A percentile compares a stretch with the other conserved stretches of the same genome.
Evolutionary conservation across 371 early-diverging fungal genomes (phyloP).

Genomic region (Haplosporangium sp.): DNA sequence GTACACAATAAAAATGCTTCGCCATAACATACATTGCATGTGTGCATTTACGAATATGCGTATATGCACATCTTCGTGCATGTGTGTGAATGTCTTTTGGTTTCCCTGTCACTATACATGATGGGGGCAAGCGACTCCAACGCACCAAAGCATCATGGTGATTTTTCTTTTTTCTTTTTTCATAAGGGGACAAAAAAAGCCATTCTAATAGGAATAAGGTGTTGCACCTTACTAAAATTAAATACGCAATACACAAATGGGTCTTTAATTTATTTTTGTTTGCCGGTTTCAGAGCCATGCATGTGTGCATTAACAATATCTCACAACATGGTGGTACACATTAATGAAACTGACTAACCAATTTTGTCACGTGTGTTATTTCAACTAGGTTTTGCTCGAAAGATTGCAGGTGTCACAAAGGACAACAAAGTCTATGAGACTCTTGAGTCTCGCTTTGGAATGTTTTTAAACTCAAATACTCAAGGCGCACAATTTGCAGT

Average conservation of each 20-base stretch:
- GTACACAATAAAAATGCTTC: neutral
- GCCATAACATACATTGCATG: neutral
- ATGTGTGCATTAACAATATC: too few species aligned
- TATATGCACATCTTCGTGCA: too few species aligned
- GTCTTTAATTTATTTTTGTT: neutral
- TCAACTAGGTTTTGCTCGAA: conserved; percentile 53
- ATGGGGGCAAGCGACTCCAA: too few species aligned
- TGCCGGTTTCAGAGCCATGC: neutral
- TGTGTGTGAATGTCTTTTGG: too few species aligned
- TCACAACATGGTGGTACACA: too few species aligned
- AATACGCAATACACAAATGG: neutral
- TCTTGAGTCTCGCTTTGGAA: conserved; percentile 57
- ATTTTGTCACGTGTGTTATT: neutral
- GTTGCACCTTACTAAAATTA: neutral
- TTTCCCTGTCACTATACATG: too few species aligned
- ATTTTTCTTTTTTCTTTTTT: too few species aligned
- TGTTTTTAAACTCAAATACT: conserved; percentile 57
- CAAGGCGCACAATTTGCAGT: conserved; percentile 35
- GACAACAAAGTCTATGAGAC: conserved; percentile 44
- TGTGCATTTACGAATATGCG: too few species aligned
- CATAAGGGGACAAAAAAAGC: too few species aligned
- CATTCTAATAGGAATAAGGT: too few species aligned
- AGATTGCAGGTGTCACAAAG: conserved; percentile 57
- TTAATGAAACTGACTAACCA: neutral
- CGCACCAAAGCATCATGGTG: too few species aligned